phyloP scores from a whole-genome alignment of 352 stramenopile genomes.

The Aphanomyces astaci region DNA sequence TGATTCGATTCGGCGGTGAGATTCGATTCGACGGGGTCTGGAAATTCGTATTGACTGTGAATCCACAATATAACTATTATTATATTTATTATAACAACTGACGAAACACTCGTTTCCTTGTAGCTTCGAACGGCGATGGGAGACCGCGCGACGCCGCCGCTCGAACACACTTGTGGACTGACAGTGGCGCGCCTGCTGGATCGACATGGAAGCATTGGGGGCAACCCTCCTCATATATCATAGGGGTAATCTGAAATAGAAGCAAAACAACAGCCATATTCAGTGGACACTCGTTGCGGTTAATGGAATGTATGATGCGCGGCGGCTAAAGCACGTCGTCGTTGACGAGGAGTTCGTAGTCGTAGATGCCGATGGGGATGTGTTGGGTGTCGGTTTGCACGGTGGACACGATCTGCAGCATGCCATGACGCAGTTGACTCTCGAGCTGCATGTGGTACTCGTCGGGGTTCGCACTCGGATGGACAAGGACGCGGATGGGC shows the following conservation, averaged over 20 bases:
- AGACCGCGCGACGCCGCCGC: conserved; percentile 52
- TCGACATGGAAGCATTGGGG: too few relatives aligned
- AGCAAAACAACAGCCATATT: too few relatives aligned
- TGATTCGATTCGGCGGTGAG: too few relatives aligned
- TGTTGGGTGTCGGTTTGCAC: conserved; percentile 68
- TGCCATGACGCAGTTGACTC: conserved; percentile 41
- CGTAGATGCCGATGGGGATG: conserved; percentile 74
- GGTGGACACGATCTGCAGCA: conserved; percentile 64
- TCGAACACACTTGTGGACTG: conserved; percentile 64
- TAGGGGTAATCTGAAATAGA: not conserved
- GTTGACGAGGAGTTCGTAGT: conserved; percentile 52
- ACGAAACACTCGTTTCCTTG: too few relatives aligned
- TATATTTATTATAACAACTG: too few relatives aligned
- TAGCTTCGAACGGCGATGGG: conserved; percentile 67
- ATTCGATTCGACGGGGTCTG: too few relatives aligned
- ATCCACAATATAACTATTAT: too few relatives aligned
- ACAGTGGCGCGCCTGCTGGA: conserved; percentile 61
- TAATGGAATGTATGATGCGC: too few relatives aligned
- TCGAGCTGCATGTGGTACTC: conserved; percentile 19
- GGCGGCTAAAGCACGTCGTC: too few relatives aligned
- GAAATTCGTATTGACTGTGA: too few relatives aligned
- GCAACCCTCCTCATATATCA: too few relatives aligned
- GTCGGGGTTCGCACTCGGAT: conserved; percentile 13
- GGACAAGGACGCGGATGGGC: conserved; percentile 42
- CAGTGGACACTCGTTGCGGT: not conserved